Evolutionary conservation across 2,329 filamentous ascomycete genomes (phyloP).

Genomic region (Colletotrichum sp.): DNA sequence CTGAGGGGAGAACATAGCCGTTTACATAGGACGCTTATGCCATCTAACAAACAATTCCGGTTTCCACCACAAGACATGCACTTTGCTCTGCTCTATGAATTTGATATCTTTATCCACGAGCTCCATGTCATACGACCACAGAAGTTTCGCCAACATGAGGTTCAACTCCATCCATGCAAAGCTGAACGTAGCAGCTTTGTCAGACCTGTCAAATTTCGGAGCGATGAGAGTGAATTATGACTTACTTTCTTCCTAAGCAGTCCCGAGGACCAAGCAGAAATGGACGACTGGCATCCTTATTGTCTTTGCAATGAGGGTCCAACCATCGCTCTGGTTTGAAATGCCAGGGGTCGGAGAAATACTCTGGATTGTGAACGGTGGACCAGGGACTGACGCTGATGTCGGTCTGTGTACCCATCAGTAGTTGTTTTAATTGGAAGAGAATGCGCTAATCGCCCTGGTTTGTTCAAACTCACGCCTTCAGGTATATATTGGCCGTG

Average conservation of each 20-base stretch:
- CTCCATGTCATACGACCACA: neutral
- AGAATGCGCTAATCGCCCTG: rapidly evolving
- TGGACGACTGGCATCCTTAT: neutral
- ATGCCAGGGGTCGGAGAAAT: neutral
- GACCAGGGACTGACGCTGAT: neutral
- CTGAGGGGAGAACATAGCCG: neutral
- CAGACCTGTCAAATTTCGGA: neutral
- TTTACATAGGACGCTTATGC: neutral
- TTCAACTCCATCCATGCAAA: neutral
- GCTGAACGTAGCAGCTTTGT: neutral
- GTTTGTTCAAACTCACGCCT: neutral
- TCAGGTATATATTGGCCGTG: neutral
- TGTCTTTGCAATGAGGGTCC: neutral
- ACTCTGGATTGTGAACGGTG: neutral
- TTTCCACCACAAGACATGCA: neutral
- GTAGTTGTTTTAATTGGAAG: neutral
- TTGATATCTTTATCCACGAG: neutral
- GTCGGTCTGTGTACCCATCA: neutral
- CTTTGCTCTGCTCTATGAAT: neutral
- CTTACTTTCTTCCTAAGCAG: neutral
- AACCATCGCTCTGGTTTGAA: neutral
- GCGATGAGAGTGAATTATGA: neutral
- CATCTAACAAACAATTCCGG: neutral
- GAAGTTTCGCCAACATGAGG: neutral
- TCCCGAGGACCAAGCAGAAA: neutral